Percentiles rank a stretch among this genome's conserved stretches.
These are phyloP conservation scores for Gossypium schwendimanii DNA, from an alignment of 441 rosid genomes.

Conservation along the genomic window DNA sequence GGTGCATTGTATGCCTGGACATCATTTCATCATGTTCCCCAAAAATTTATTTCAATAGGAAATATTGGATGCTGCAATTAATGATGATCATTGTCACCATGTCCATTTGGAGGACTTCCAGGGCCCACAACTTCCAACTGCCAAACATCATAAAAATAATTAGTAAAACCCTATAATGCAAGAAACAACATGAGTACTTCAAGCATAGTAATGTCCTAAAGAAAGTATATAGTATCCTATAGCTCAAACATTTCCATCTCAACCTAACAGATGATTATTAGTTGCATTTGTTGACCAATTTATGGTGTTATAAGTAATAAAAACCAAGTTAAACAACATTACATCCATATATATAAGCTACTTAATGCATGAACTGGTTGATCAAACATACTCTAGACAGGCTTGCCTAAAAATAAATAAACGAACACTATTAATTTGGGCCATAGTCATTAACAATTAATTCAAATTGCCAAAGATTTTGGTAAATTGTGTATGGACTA, in stretches of 20 bases:
- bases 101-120: slow-evolving; percentile 85
- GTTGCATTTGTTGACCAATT: neutral
- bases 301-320: neutral
- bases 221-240: neutral
- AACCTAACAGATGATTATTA: neutral
- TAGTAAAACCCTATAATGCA: neutral
- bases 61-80: slow-evolving; percentile 24
- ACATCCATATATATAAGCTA: neutral
- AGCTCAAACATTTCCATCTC: neutral
- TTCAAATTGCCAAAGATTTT: neutral
- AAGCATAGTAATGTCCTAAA: neutral
- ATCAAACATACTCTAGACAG: neutral
- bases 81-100: slow-evolving; percentile 59
- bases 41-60: slow-evolving; percentile 31
- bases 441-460: neutral
- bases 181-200: neutral
- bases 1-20: slow-evolving; percentile 32
- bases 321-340: neutral
- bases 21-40: slow-evolving; percentile 32
- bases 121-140: slow-evolving; percentile 96
- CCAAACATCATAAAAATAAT: slow-evolving; percentile 12
- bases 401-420: neutral
- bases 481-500: neutral
- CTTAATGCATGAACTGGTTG: neutral
- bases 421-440: neutral